These are phyloP conservation scores for Cucurbita maxima DNA, from an alignment of 306 rosid genomes.

Conservation along the genomic window DNA sequence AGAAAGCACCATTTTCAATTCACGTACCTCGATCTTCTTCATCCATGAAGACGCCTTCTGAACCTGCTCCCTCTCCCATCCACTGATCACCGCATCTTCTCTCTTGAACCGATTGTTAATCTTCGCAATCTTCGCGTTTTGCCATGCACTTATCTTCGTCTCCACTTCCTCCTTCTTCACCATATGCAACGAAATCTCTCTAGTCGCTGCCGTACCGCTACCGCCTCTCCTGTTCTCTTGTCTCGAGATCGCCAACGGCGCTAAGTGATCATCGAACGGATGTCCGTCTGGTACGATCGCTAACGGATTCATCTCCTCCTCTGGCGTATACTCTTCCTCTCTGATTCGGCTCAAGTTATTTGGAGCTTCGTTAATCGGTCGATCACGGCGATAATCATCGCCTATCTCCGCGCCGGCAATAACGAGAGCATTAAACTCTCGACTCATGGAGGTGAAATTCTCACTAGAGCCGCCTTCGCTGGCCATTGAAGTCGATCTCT, in stretches of 20 bases:
- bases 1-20: neutral
- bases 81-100: constrained; percentile 71
- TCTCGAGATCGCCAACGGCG: constrained; percentile 17
- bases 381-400: neutral
- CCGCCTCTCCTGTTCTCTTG: neutral
- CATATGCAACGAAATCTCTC: constrained; percentile 39
- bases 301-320: constrained; percentile 54
- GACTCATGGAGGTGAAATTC: constrained; percentile 66
- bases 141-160: constrained; percentile 89
- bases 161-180: constrained; percentile 98
- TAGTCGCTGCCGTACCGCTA: neutral
- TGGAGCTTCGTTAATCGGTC: neutral
- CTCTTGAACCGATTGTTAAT: constrained; percentile 83
- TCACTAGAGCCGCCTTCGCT: constrained; percentile 49
- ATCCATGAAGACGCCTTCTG: constrained; percentile 73
- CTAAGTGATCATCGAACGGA: constrained; percentile 9
- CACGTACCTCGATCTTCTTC: constrained; percentile 76
- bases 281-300: constrained; percentile 67
- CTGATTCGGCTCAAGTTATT: constrained; percentile 51
- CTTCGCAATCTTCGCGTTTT: constrained; percentile 73
- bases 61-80: constrained; percentile 72
- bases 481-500: constrained; percentile 38
- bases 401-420: constrained; percentile 63
- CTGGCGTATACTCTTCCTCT: constrained; percentile 42
- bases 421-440: constrained; percentile 87